Base-by-base conservation (phyloP, 1,284 basidiomycete species). In the Leucoagaricus sp. region DNA sequence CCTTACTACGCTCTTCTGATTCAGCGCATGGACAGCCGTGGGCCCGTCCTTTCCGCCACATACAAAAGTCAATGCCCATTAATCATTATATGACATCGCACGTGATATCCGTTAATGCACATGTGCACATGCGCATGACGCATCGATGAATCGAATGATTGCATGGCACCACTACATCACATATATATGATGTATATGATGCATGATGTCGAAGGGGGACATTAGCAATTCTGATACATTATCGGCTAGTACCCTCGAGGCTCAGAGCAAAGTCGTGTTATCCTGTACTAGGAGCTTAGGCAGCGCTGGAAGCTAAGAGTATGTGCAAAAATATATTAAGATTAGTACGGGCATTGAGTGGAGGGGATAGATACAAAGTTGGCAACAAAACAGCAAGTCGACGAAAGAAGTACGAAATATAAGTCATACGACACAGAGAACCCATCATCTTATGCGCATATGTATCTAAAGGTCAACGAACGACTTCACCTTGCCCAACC, bases 401-500 rank as follows among this genome's bases (percentile, higher is more conserved):
- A 19, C 28, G 15, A 42, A 21, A 44, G n/a, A 15, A n/a, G 12
- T 44, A 44, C n/a, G 19, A 44, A 23, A 44, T 19, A 44, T 3
- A 15, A n/a, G 2, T 41, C 7, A 15, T 17, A 9, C 57, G 58
- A 53, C 52, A 23, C 26, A 42, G 31, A 15, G 25, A 10, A 28
- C 23, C 26, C 15, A 55, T 28, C 36, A 38, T 23, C 31, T n/a
- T n/a, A n/a, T n/a, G n/a, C n/a, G n/a, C n/a, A n/a, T 15, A 25
- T 41, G 51, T 34, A 26, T 62, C 57, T 65, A 89, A 26, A 81
- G 81, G 58, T 96, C 91, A 64, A 98, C 75, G 69, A 98, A 98
- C 15, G 70, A 70, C 81, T 93, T 91, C 73, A 97, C 87, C 65
- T 87, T 86, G 63, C 83, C 77, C 66, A 98, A 78, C 96, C 96